Evolutionary conservation across 2,329 filamentous ascomycete genomes (phyloP).

Genomic region (Aspergillus uvarum): DNA sequence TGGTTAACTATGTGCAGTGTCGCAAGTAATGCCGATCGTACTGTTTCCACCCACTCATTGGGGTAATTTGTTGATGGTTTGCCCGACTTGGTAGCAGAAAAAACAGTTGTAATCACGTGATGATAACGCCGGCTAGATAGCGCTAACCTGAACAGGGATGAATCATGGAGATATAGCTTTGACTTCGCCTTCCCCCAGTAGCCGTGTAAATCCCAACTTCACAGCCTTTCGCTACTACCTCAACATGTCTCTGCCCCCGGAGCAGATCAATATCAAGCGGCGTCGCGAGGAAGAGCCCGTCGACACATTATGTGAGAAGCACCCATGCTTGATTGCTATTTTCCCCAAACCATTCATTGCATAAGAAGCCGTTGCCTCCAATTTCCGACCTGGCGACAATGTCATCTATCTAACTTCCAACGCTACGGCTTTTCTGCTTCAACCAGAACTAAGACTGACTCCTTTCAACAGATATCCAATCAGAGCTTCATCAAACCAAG

Average conservation of each 20-base stretch:
- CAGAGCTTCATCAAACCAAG: constrained; percentile 46
- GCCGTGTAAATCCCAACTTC: not conserved
- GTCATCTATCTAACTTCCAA: not conserved
- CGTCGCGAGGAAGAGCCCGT: constrained; percentile 57
- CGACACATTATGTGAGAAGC: constrained; percentile 51
- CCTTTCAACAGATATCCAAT: constrained; percentile 44
- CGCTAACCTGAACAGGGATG: constrained; percentile 5
- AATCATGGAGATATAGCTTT: not conserved
- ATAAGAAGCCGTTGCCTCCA: not conserved
- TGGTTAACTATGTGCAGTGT: constrained; percentile 10
- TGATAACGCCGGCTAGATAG: not conserved
- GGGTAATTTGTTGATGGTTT: not conserved
- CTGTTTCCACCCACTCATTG: too few species aligned
- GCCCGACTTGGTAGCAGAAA: constrained; percentile 2
- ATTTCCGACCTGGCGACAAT: not conserved
- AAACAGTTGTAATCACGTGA: not conserved
- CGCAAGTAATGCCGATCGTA: not conserved
- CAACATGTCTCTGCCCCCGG: constrained; percentile 48
- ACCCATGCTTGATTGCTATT: not conserved
- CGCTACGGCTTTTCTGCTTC: not conserved
- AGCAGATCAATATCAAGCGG: constrained; percentile 56
- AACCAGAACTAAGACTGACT: constrained; percentile 10
- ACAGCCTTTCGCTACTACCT: not conserved
- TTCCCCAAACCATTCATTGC: not conserved
- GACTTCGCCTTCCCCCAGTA: not conserved